These are phyloP conservation scores for Cryptosporidium sp. DNA, from an alignment of 169 alveolate species.

Conservation along the genomic window DNA sequence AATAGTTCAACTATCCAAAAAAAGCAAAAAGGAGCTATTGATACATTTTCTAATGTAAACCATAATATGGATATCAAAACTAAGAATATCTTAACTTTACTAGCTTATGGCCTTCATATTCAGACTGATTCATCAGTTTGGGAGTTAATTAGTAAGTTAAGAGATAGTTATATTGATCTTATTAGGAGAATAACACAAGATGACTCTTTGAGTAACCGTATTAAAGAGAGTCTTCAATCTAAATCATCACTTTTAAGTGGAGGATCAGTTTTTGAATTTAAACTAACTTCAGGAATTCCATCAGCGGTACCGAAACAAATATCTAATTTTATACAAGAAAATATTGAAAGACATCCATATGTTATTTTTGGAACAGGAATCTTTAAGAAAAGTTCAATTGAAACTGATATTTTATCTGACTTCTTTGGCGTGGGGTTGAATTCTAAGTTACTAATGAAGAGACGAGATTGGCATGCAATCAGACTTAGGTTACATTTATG, in stretches of 20 bases:
- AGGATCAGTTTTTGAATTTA: conserved; percentile 19
- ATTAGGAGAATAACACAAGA: neutral
- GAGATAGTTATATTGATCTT: neutral
- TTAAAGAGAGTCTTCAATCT: neutral
- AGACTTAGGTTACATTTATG: conserved; percentile 62
- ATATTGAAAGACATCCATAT: conserved; percentile 61
- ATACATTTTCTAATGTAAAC: neutral
- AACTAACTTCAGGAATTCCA: neutral
- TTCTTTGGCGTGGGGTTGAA: conserved; percentile 31
- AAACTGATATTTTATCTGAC: conserved; percentile 20
- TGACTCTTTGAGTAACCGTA: neutral
- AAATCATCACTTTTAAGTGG: neutral
- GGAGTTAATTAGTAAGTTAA: conserved; percentile 37
- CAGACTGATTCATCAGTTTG: conserved; percentile 55
- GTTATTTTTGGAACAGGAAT: conserved; percentile 16
- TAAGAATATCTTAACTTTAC: conserved; percentile 23
- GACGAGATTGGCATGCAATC: conserved; percentile 46
- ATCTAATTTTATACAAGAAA: conserved; percentile 25
- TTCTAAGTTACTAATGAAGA: conserved; percentile 3
- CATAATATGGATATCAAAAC: conserved; percentile 13
- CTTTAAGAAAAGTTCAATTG: neutral
- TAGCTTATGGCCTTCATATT: conserved; percentile 47
- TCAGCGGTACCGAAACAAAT: neutral
- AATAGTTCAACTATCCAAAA: conserved; percentile 9
- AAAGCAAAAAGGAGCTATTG: neutral